Conservation (phyloP, 345 rosid genomes). For the Pistacia integerrima region DNA sequence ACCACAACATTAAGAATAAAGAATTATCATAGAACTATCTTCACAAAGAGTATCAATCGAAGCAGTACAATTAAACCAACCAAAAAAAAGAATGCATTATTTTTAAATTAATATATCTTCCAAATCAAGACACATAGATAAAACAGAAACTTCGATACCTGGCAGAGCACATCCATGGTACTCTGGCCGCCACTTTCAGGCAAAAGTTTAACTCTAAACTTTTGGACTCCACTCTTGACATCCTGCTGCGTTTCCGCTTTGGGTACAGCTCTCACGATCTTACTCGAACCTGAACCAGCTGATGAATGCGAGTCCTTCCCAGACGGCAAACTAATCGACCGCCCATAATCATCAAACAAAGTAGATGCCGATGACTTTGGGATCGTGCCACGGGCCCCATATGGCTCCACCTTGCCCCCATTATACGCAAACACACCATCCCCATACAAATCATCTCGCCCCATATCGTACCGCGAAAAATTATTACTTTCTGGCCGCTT, state of each 20-base stretch:
- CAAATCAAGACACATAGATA: background rate
- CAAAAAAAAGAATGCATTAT: no score
- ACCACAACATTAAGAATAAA: background rate
- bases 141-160: slow-evolving; percentile 43
- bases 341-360: slow-evolving; percentile 89
- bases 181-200: slow-evolving; percentile 85
- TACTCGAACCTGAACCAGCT: slow-evolving; percentile 42
- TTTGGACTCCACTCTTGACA: slow-evolving; percentile 83
- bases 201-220: slow-evolving; percentile 87
- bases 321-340: slow-evolving; percentile 65
- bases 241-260: slow-evolving; percentile 86
- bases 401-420: slow-evolving; percentile 88
- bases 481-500: slow-evolving; percentile 60
- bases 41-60: background rate
- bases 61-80: background rate
- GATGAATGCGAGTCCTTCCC: slow-evolving; percentile 46
- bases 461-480: slow-evolving; percentile 36
- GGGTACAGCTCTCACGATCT: slow-evolving; percentile 91
- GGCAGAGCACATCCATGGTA: slow-evolving; percentile 92
- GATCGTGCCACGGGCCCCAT: slow-evolving; percentile 91
- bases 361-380: slow-evolving; percentile 76
- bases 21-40: background rate
- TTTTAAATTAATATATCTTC: background rate
- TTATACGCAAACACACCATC: slow-evolving; percentile 88
- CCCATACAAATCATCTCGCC: slow-evolving; percentile 58